A percentile compares a stretch with the other conserved stretches of the same genome.
Conservation (phyloP, 768 basidiomycete genomes). For the Saitozyma sp. region DNA sequence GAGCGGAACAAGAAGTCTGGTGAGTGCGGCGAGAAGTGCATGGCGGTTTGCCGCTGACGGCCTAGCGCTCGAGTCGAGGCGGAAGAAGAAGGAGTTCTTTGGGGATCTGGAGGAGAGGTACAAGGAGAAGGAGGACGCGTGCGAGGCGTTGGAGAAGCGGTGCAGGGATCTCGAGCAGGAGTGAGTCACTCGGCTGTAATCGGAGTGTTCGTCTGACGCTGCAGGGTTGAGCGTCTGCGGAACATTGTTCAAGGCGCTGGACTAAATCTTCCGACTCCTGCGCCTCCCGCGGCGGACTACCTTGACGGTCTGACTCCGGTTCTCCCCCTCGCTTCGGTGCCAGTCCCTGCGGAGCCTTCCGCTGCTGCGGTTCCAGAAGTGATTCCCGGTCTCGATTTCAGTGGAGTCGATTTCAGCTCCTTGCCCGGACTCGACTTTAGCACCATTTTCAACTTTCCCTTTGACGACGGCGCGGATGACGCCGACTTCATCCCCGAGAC, state of each 20-base stretch:
- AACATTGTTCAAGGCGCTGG: background rate
- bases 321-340: too few species aligned
- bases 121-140: slow-evolving; percentile 7
- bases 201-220: background rate
- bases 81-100: slow-evolving; percentile 8
- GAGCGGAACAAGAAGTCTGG: slow-evolving; percentile 16
- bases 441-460: slow-evolving; percentile 1
- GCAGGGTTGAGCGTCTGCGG: slow-evolving; percentile 5
- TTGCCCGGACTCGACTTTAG: slow-evolving; percentile 3
- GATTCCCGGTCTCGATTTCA: too few species aligned
- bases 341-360: background rate
- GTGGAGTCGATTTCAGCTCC: background rate
- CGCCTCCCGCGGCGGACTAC: too few species aligned
- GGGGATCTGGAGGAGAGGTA: slow-evolving; percentile 4
- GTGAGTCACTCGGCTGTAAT: slow-evolving; percentile 2
- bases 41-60: background rate
- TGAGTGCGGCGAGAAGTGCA: background rate
- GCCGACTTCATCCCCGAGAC: slow-evolving; percentile 18
- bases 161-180: slow-evolving; percentile 15
- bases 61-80: slow-evolving; percentile 2
- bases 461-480: slow-evolving; percentile 19
- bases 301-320: too few species aligned
- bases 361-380: background rate
- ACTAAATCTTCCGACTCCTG: background rate
- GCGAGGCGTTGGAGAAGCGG: slow-evolving; percentile 1